Conservation (phyloP, 2,329 filamentous ascomycete species). For the Apiospora aurea region DNA sequence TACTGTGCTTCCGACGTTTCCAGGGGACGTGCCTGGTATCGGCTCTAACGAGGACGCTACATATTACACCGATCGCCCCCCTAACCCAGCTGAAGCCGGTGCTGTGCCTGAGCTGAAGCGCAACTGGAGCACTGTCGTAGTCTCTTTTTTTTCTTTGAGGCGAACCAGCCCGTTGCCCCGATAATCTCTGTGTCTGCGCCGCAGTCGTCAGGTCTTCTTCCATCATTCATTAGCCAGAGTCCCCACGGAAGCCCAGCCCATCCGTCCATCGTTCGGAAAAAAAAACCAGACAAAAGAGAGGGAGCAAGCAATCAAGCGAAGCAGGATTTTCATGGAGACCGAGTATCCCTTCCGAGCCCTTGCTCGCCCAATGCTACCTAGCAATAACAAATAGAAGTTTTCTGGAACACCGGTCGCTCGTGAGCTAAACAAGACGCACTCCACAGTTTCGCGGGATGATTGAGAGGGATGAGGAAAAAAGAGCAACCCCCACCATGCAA, state of each 20-base stretch:
- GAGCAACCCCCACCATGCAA: conserved; percentile 6
- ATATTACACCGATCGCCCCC: background rate
- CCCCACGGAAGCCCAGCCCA: no score
- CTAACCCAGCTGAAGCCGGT: background rate
- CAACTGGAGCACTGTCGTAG: background rate
- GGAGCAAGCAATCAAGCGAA: background rate
- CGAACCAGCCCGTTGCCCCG: conserved; percentile 5
- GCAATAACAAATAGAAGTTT: conserved; percentile 7
- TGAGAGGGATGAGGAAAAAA: background rate
- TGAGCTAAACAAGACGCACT: conserved; percentile 16
- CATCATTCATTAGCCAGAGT: background rate
- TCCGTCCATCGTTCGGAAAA: background rate
- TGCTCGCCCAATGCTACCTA: background rate
- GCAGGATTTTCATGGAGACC: conserved; percentile 11
- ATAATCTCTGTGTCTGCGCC: background rate
- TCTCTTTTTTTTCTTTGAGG: conserved; percentile 16
- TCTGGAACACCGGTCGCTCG: conserved; percentile 18
- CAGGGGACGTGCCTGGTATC: background rate
- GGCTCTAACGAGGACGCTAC: background rate
- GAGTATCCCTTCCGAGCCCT: no score
- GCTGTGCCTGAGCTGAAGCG: conserved; percentile 2
- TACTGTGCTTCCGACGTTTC: background rate
- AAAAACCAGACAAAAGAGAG: background rate
- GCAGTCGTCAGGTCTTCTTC: background rate
- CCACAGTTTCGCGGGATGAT: conserved; percentile 20